phyloP scores from a whole-genome alignment of 164 flowering plant species.

The Hamamelis virginiana region DNA sequence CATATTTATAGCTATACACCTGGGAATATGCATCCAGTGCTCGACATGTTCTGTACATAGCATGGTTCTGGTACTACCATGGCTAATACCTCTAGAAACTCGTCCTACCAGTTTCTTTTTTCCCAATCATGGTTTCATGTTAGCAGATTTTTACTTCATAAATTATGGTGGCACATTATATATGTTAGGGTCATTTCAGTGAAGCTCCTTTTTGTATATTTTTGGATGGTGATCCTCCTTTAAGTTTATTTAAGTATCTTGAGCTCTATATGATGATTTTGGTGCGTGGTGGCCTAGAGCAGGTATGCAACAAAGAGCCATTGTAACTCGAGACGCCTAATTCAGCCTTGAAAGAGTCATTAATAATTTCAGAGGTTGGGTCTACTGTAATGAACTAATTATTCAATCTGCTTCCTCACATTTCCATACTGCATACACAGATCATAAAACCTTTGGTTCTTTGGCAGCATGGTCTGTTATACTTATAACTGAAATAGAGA shows the following conservation, averaged over 20 bases:
- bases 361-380: not conserved
- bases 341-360: not conserved
- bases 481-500: too few relatives aligned
- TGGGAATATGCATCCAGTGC: not conserved
- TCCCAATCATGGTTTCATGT: slow-evolving; percentile 2
- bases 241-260: slow-evolving; percentile 2
- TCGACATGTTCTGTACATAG: not conserved
- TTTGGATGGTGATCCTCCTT: slow-evolving; percentile 4
- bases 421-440: too few relatives aligned
- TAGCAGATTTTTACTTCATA: slow-evolving; percentile 13
- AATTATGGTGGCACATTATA: not conserved
- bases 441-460: too few relatives aligned
- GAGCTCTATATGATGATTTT: not conserved
- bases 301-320: not conserved
- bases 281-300: not conserved
- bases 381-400: too few relatives aligned
- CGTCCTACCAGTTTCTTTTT: not conserved
- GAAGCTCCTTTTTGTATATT: not conserved
- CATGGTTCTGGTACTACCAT: slow-evolving; percentile 6
- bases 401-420: too few relatives aligned
- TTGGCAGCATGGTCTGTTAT: too few relatives aligned
- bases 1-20: too few relatives aligned
- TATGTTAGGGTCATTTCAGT: not conserved
- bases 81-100: slow-evolving; percentile 3
- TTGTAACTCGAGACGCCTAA: too few relatives aligned